Percentiles rank a stretch among this genome's conserved stretches.
Evolutionary conservation across 129 eudicot species (phyloP).

Genomic region (Mikania micrantha): DNA sequence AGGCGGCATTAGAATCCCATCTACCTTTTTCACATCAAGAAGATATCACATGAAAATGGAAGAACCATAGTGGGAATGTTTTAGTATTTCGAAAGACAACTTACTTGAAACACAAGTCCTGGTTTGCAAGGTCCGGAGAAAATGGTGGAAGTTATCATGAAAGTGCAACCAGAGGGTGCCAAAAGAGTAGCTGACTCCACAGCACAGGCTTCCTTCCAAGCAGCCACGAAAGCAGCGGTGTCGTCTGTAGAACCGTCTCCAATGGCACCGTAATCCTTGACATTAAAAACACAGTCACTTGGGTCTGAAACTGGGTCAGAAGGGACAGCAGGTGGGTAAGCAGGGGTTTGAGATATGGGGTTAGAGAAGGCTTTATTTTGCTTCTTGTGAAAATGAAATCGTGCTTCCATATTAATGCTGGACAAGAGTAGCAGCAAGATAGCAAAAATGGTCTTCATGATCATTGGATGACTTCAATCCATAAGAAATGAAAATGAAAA

Average conservation of each 20-base stretch:
- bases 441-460: slow-evolving; percentile 6
- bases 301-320: slow-evolving; percentile 24
- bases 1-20: slow-evolving; percentile 79
- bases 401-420: slow-evolving; percentile 34
- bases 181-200: slow-evolving; percentile 63
- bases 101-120: slow-evolving; percentile 84
- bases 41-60: too few species aligned
- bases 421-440: slow-evolving; percentile 9
- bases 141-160: slow-evolving; percentile 68
- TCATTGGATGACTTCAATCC: too few species aligned
- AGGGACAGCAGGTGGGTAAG: slow-evolving; percentile 35
- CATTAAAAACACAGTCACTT: slow-evolving; percentile 50
- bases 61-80: too few species aligned
- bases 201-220: slow-evolving; percentile 93
- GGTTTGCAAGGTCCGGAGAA: slow-evolving; percentile 94
- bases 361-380: slow-evolving; percentile 6
- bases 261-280: slow-evolving; percentile 62
- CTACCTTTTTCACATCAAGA: slow-evolving; percentile 65
- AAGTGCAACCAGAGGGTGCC: slow-evolving; percentile 48
- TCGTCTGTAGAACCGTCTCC: slow-evolving; percentile 86
- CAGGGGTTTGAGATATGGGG: slow-evolving; percentile 3
- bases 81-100: too few species aligned
- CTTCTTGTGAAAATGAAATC: slow-evolving; percentile 19
- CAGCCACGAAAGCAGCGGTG: slow-evolving; percentile 66
- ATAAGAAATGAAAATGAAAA: background rate